Base-by-base conservation (phyloP, 2,329 filamentous ascomycete genomes). In the Cladorrhinum sp. region DNA sequence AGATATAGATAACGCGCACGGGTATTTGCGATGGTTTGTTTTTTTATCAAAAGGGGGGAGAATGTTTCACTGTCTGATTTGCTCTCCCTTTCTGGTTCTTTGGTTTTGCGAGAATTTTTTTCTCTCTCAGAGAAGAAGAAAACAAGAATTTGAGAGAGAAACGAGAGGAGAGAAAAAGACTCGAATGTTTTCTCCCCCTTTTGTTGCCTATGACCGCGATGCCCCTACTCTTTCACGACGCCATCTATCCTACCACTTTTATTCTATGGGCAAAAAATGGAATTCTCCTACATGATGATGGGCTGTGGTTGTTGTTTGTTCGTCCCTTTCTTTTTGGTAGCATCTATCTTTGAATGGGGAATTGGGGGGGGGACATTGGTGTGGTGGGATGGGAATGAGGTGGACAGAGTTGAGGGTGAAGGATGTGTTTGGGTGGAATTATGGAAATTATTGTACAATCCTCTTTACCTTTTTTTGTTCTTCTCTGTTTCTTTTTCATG, bases 1-100 rank as follows among this genome's bases (percentile, higher is more conserved):
- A 67, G 65, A 63, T 68, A 65, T 68, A 67, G 65, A 67, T 67
- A 66, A 61, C 41, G 41, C 41, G 62, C 55, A 59, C 58, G 50
- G 48, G 57, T 53, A 57, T 57, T 45, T 45, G 41, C 41, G 41
- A 45, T 45, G 41, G 41, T 3, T 22, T 45, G 3, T 45, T 8
- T 45, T 45, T 10, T 45, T 4, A 18, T 22, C 10, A 32, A 48
- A 54, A 18, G 51, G 53, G 27, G 50, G 38, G n/a, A n/a, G n/a
- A n/a, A n/a, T n/a, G n/a, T 29, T 51, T 61, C 63, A 55, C 51
- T 63, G 51, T 63, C 48, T 51, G 45, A 3, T 45, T 45, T 45
- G 16, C 16, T 16, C 41, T 45, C 36, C 5, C 16, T 22, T 45
- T 45, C n/a, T 16, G n/a, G 41, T 18, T 45, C 50, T 59, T 13